These are phyloP conservation scores for Penicillium polonicum DNA, from an alignment of 2,329 filamentous ascomycete species.

Conservation along the genomic window DNA sequence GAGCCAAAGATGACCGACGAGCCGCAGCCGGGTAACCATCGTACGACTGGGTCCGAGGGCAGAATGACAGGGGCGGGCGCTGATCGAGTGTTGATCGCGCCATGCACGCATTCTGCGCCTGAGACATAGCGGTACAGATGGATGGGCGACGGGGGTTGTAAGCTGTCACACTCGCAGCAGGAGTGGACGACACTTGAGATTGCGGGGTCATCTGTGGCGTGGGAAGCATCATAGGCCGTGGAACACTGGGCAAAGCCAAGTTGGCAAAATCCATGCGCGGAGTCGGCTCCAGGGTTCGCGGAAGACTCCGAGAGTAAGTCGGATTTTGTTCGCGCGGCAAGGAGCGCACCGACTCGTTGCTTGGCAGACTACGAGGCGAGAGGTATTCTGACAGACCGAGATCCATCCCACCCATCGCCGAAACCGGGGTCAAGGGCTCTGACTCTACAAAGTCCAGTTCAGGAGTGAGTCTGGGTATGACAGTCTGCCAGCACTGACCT, in stretches of 20 bases:
- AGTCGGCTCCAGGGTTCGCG: slow-evolving; percentile 53
- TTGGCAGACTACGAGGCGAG: slow-evolving; percentile 29
- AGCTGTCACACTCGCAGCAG: slow-evolving; percentile 59
- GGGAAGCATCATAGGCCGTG: slow-evolving; percentile 56
- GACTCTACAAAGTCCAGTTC: slow-evolving; percentile 53
- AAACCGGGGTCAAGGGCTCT: slow-evolving; percentile 33
- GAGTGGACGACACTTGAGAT: slow-evolving; percentile 54
- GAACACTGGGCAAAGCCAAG: slow-evolving; percentile 53
- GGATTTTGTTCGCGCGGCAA: slow-evolving; percentile 29
- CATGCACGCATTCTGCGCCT: slow-evolving; percentile 55
- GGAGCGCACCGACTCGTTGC: slow-evolving; percentile 23
- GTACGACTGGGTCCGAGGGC: slow-evolving; percentile 38
- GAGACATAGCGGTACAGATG: slow-evolving; percentile 59
- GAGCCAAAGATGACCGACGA: slow-evolving; percentile 51
- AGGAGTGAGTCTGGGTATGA: slow-evolving; percentile 58
- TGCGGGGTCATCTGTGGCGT: slow-evolving; percentile 64
- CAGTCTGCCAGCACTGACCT: slow-evolving; percentile 43
- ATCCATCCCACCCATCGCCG: slow-evolving; percentile 29
- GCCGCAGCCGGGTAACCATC: slow-evolving; percentile 51
- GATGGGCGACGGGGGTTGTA: slow-evolving; percentile 53
- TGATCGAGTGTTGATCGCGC: slow-evolving; percentile 58
- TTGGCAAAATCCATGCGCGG: slow-evolving; percentile 42
- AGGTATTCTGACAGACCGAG: slow-evolving; percentile 28
- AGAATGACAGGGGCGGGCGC: slow-evolving; percentile 41
- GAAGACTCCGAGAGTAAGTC: slow-evolving; percentile 35